Evolutionary conservation across 805 yeast genomes (phyloP).

Genomic region (Candida michaelii): DNA sequence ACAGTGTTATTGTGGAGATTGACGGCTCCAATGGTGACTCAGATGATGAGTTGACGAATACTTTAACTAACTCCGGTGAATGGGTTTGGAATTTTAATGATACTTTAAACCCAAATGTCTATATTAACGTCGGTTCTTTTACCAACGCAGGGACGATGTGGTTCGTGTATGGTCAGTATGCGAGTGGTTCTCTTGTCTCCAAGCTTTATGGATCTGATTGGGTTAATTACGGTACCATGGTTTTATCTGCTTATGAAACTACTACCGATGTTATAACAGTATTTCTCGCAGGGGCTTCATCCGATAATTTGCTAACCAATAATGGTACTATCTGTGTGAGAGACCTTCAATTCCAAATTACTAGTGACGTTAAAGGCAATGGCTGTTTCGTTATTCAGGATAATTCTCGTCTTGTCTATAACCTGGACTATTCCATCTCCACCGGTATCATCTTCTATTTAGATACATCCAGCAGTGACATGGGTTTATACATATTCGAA

Average conservation of each 20-base stretch:
- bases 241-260: background rate
- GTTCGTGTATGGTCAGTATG: background rate
- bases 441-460: background rate
- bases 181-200: background rate
- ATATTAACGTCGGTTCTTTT: background rate
- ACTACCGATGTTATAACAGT: background rate
- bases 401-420: background rate
- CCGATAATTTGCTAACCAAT: background rate
- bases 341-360: background rate
- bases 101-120: background rate
- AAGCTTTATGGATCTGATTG: background rate
- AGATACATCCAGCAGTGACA: background rate
- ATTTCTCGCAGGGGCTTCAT: background rate
- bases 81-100: background rate
- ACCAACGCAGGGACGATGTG: background rate
- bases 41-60: background rate
- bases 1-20: background rate
- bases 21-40: background rate
- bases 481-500: background rate
- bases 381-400: background rate
- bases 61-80: background rate
- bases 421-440: background rate
- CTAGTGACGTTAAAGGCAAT: background rate
- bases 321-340: background rate
- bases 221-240: background rate